Evolutionary conservation across 2,329 filamentous ascomycete species (phyloP).

Genomic region (Zalaria sp.): DNA sequence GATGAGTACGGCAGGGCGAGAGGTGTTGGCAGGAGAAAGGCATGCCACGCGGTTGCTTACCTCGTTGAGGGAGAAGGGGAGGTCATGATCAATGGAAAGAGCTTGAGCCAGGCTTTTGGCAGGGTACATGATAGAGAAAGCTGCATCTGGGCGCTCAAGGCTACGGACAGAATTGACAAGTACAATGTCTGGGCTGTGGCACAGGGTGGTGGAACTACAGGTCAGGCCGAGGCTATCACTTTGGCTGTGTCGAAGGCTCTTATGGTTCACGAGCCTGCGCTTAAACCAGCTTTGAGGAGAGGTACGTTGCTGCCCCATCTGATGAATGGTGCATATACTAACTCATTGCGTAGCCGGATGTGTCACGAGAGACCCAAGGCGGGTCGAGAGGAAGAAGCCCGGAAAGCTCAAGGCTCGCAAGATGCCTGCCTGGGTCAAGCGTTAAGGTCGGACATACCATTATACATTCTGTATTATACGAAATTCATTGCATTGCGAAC

Average conservation of each 20-base stretch:
- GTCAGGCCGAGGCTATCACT: slow-evolving; percentile 89
- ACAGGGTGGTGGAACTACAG: slow-evolving; percentile 77
- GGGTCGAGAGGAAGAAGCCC: slow-evolving; percentile 95
- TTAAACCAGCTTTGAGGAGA: slow-evolving; percentile 77
- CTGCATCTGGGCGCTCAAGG: slow-evolving; percentile 78
- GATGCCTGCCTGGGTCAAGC: slow-evolving; percentile 96
- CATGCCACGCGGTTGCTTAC: slow-evolving; percentile 69
- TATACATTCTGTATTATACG: neutral
- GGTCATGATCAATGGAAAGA: slow-evolving; percentile 78
- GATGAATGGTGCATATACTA: slow-evolving; percentile 21
- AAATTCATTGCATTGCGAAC: no score
- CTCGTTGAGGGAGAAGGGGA: slow-evolving; percentile 89
- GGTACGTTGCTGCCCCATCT: slow-evolving; percentile 45
- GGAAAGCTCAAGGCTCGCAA: slow-evolving; percentile 95
- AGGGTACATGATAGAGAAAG: slow-evolving; percentile 90
- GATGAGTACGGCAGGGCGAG: slow-evolving; percentile 67
- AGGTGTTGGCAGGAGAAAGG: slow-evolving; percentile 76
- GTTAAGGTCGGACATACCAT: slow-evolving; percentile 24
- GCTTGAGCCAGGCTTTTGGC: slow-evolving; percentile 67
- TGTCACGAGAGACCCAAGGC: slow-evolving; percentile 79
- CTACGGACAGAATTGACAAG: slow-evolving; percentile 74
- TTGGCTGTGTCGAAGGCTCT: slow-evolving; percentile 80
- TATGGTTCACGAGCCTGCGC: slow-evolving; percentile 75
- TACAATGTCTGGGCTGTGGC: slow-evolving; percentile 91
- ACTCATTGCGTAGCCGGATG: slow-evolving; percentile 58